These are phyloP conservation scores for Decorospora gaudefroyi DNA, from an alignment of 2,329 filamentous ascomycete genomes.

Conservation along the genomic window DNA sequence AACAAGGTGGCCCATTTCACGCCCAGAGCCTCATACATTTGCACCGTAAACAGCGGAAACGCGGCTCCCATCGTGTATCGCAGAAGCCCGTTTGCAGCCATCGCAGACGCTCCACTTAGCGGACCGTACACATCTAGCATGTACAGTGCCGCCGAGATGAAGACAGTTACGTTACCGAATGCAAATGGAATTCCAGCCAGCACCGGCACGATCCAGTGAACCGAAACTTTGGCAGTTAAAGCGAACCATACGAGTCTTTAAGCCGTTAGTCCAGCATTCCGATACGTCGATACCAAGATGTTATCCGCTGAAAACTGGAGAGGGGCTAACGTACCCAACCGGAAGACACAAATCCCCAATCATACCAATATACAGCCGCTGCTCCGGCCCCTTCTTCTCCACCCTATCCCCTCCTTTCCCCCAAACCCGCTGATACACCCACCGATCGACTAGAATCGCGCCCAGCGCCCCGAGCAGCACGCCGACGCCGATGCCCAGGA, in stretches of 20 bases:
- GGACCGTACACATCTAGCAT: slow-evolving; percentile 67
- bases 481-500: slow-evolving; percentile 43
- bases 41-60: not conserved
- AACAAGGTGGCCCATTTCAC: slow-evolving; percentile 31
- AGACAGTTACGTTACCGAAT: slow-evolving; percentile 42
- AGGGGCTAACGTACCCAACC: no score
- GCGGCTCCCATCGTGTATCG: not conserved
- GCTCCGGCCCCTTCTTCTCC: slow-evolving; percentile 55
- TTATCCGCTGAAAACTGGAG: no score
- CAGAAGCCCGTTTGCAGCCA: not conserved
- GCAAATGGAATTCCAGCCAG: slow-evolving; percentile 56
- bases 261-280: no score
- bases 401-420: slow-evolving; percentile 30
- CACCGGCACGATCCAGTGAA: slow-evolving; percentile 61
- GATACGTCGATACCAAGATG: no score
- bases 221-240: slow-evolving; percentile 54
- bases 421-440: slow-evolving; percentile 50
- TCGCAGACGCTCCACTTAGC: slow-evolving; percentile 11
- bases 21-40: not conserved
- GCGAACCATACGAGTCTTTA: slow-evolving; percentile 61
- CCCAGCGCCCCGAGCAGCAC: slow-evolving; percentile 35
- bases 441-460: slow-evolving; percentile 43
- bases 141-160: slow-evolving; percentile 63
- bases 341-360: no score
- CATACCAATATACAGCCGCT: slow-evolving; percentile 64